Conservation (phyloP, 2,329 filamentous ascomycete genomes). For the Penicillium hordei region DNA sequence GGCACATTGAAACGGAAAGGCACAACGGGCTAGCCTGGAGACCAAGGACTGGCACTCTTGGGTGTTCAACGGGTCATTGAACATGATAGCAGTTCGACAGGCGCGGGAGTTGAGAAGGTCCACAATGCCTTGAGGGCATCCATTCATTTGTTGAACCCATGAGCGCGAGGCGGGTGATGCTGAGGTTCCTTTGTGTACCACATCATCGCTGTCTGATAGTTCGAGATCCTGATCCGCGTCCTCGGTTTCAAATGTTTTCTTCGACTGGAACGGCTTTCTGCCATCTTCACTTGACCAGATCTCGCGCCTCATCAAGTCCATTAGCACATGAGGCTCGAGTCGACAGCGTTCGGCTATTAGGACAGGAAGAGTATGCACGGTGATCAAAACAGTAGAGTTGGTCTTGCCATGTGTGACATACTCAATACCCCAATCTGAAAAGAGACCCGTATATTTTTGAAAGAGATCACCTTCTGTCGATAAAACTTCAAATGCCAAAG, state of each 20-base stretch:
- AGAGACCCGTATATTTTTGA: slow-evolving; percentile 53
- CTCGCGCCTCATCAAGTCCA: slow-evolving; percentile 73
- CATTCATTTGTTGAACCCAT: slow-evolving; percentile 65
- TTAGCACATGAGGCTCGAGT: slow-evolving; percentile 67
- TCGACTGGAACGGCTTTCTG: slow-evolving; percentile 4
- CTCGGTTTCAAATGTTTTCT: slow-evolving; percentile 3
- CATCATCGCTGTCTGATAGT: neutral
- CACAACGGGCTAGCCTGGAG: slow-evolving; percentile 40
- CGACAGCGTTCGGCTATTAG: slow-evolving; percentile 75
- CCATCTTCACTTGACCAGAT: slow-evolving; percentile 62
- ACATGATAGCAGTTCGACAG: slow-evolving; percentile 53
- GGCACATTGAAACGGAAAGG: slow-evolving; percentile 53
- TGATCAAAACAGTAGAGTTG: slow-evolving; percentile 35
- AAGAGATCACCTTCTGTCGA: slow-evolving; percentile 62
- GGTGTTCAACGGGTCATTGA: slow-evolving; percentile 45
- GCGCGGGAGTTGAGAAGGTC: slow-evolving; percentile 57
- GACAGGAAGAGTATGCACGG: slow-evolving; percentile 63
- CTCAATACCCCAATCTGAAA: slow-evolving; percentile 72
- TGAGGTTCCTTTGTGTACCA: neutral
- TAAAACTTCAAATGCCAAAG: slow-evolving; percentile 66
- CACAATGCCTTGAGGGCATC: slow-evolving; percentile 72
- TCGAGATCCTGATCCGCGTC: neutral
- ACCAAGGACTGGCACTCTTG: slow-evolving; percentile 44
- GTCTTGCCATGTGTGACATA: slow-evolving; percentile 51
- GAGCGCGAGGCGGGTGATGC: neutral